Evolutionary conservation across 2,329 filamentous ascomycete species (phyloP), one percentile per base, ranked within the genome.

Genomic region (Teratosphaeria destructans): DNA sequence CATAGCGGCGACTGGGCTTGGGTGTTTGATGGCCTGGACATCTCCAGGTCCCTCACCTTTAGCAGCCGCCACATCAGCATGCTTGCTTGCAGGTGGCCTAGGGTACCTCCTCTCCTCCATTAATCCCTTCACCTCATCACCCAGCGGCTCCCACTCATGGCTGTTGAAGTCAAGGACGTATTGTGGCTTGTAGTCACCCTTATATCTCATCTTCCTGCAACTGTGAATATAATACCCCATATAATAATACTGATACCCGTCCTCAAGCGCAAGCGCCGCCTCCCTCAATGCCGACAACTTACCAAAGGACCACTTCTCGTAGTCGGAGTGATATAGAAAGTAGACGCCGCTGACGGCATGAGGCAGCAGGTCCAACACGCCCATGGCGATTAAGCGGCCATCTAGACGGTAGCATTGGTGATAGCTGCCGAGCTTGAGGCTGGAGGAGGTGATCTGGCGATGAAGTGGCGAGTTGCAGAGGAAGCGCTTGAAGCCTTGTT

Each of bases 151-250:
- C 72, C 72, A 74, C 7, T 69, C 61, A 7, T 68, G 55, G 29
- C 61, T 68, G 52, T 71, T 82, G 0, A 87, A 86, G 64, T 92
- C 87, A 11, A 93, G 79, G 11, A 94, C 80, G 67, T 86, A 83
- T 68, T 90, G 87, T 1, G 88, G 89, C 11, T 80, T 78, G 71
- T 89, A 94, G 68, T 91, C 86, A 60, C 85, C 87, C 76, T 94
- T 94, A 77, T 94, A 94, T 66, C 81, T 80, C 89, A 94, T 93
- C 76, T 94, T 94, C 57, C 82, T 79, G 67, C 89, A 93, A 58
- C 77, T 84, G 71, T 92, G 88, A 61, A 94, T 93, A 67, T 93
- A 94, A 72, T 85, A 93, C 5, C 89, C 84, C 84, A 87, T 86
- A 73, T 93, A 94, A 81, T 90, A 94, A 78, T 84, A 90, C 52